Percentiles rank a stretch among this genome's conserved stretches.
These are phyloP conservation scores for Collybia nuda DNA, from an alignment of 768 basidiomycete species.

Conservation along the genomic window DNA sequence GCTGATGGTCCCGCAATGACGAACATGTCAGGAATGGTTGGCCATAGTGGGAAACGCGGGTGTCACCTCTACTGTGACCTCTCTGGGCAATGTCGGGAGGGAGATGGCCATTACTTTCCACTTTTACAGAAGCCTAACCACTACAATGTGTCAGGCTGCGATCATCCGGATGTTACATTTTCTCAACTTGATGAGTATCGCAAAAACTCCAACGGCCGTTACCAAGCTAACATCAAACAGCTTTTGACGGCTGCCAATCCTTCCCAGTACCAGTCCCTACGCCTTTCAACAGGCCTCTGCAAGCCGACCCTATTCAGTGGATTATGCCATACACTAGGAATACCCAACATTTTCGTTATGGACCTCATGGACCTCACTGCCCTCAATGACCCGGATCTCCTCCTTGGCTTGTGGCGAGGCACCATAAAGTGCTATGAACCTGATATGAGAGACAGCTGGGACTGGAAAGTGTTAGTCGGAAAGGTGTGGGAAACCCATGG, in stretches of 20 bases:
- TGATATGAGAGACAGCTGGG: constrained; percentile 3
- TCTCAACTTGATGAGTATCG: no score
- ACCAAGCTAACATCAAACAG: constrained; percentile 1
- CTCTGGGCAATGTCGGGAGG: constrained; percentile 20
- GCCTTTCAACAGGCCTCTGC: constrained; percentile 31
- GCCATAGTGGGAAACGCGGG: constrained; percentile 29
- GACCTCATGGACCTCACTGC: constrained; percentile 43
- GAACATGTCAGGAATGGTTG: constrained; percentile 25
- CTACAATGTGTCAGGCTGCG: constrained; percentile 21
- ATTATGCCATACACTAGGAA: constrained; percentile 23
- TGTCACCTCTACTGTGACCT: constrained; percentile 34
- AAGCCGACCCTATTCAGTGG: constrained; percentile 36
- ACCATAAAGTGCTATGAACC: constrained; percentile 22
- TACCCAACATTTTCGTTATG: constrained; percentile 32
- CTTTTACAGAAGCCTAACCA: constrained; percentile 22
- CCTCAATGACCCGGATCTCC: constrained; percentile 35
- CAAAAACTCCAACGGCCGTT: no score
- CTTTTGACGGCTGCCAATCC: not conserved
- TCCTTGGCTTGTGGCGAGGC: constrained; percentile 33
- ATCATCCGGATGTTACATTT: constrained; percentile 21
- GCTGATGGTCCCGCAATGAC: constrained; percentile 33
- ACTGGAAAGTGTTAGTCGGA: constrained; percentile 5
- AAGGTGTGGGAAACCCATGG: constrained; percentile 10
- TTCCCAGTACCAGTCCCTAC: constrained; percentile 3
- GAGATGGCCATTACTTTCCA: constrained; percentile 28